Conservation (phyloP, 169 alveolate genomes). For the Prorocentrum cordatum region DNA sequence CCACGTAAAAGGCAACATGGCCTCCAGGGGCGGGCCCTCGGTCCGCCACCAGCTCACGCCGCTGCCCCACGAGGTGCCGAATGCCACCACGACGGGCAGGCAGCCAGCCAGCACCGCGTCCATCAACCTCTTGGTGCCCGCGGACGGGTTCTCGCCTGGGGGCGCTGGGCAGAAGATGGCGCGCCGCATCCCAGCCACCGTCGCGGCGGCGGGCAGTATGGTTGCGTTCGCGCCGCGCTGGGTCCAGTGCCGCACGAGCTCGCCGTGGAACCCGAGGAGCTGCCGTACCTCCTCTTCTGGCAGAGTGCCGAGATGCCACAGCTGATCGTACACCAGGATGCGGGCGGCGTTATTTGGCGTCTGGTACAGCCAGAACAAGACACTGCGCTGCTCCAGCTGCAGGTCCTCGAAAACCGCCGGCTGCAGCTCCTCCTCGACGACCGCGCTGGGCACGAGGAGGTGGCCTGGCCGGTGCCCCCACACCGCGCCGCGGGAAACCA, state of each 20-base stretch:
- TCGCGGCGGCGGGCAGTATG: not conserved
- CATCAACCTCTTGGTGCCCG: not conserved
- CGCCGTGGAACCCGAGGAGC: not conserved
- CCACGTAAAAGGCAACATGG: not conserved
- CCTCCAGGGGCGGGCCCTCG: not conserved
- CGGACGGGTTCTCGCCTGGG: not conserved
- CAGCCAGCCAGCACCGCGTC: not conserved
- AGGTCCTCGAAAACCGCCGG: not conserved
- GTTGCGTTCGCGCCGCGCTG: not conserved
- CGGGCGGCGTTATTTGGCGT: not conserved
- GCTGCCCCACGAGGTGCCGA: not conserved
- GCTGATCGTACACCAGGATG: not conserved
- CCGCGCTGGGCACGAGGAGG: not conserved
- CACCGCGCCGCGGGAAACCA: not conserved
- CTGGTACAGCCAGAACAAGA: not conserved
- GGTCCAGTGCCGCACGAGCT: not conserved
- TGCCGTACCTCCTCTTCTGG: not conserved
- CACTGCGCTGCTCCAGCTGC: not conserved
- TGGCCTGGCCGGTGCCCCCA: not conserved
- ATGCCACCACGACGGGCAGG: not conserved
- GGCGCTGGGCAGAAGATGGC: not conserved
- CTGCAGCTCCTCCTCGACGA: not conserved
- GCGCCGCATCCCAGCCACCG: not conserved
- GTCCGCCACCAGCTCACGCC: not conserved
- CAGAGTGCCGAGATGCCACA: not conserved